These are phyloP conservation scores for Candida ulmi DNA, from an alignment of 805 yeast species.

Conservation along the genomic window DNA sequence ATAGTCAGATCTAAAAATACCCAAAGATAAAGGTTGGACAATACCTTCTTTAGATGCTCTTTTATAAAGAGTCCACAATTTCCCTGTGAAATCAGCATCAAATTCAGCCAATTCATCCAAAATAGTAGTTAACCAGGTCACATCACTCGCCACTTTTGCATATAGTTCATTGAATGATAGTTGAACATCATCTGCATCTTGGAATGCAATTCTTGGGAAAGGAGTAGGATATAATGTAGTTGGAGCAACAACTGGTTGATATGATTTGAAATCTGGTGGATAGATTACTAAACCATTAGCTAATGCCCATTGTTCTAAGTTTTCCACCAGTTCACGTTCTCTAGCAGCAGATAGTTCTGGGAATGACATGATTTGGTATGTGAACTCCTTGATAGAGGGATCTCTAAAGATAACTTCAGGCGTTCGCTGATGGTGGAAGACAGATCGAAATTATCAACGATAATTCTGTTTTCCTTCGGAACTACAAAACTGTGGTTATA, in stretches of 20 bases:
- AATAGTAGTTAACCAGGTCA: conserved; percentile 58
- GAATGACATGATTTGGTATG: conserved; percentile 9
- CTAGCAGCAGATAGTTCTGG: conserved; percentile 25
- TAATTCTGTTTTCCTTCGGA: too few relatives aligned
- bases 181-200: conserved; percentile 63
- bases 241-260: conserved; percentile 64
- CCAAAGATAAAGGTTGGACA: conserved; percentile 66
- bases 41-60: conserved; percentile 43
- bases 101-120: conserved; percentile 47
- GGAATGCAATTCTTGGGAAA: conserved; percentile 62
- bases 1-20: conserved; percentile 88
- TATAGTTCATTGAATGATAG: conserved; percentile 67
- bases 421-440: too few relatives aligned
- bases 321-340: conserved; percentile 32
- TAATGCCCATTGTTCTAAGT: conserved; percentile 68
- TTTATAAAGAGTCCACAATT: conserved; percentile 55
- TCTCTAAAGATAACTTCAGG: too few relatives aligned
- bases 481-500: too few relatives aligned
- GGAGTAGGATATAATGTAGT: conserved; percentile 90
- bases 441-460: too few relatives aligned
- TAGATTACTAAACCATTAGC: conserved; percentile 81
- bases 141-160: conserved; percentile 52
- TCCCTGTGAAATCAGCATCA: conserved; percentile 80
- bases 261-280: conserved; percentile 47
- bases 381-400: not conserved